Conservation (phyloP, 441 rosid species). For the Melastoma candidum region DNA sequence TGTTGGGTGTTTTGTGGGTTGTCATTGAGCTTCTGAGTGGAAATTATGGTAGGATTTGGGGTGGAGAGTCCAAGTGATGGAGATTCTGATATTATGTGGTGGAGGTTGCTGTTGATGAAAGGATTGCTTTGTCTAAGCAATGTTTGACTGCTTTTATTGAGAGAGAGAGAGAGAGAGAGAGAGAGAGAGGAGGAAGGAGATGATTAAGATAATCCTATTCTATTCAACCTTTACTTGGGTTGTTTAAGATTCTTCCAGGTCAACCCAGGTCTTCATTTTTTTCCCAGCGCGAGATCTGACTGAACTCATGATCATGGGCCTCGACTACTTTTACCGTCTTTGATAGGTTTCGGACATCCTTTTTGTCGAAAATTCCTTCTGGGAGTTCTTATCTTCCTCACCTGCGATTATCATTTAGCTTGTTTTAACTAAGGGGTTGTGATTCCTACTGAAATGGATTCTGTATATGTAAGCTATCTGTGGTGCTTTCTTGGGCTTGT, state of each 20-base stretch:
- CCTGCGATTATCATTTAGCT: no score
- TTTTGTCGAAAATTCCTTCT: no score
- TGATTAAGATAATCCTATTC: no score
- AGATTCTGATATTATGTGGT: neutral
- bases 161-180: neutral
- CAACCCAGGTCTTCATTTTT: no score
- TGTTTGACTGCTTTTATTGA: neutral
- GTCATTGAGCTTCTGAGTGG: neutral
- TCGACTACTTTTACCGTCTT: neutral
- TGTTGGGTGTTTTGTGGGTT: neutral
- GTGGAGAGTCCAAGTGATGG: neutral
- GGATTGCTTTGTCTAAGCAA: neutral
- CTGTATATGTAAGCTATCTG: neutral
- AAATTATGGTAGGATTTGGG: neutral
- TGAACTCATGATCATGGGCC: neutral
- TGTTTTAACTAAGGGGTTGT: neutral
- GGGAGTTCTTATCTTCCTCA: no score
- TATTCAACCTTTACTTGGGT: no score
- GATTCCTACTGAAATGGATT: constrained; percentile 6
- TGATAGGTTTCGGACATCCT: no score
- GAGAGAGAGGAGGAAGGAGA: no score
- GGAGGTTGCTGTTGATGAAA: neutral
- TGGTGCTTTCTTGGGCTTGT: constrained; percentile 3
- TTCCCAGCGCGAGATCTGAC: neutral
- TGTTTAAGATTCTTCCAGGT: no score